Percentiles rank a stretch among this genome's conserved stretches.
These are phyloP conservation scores for Erucastrum elatum DNA, from an alignment of 345 rosid species.

Conservation along the genomic window DNA sequence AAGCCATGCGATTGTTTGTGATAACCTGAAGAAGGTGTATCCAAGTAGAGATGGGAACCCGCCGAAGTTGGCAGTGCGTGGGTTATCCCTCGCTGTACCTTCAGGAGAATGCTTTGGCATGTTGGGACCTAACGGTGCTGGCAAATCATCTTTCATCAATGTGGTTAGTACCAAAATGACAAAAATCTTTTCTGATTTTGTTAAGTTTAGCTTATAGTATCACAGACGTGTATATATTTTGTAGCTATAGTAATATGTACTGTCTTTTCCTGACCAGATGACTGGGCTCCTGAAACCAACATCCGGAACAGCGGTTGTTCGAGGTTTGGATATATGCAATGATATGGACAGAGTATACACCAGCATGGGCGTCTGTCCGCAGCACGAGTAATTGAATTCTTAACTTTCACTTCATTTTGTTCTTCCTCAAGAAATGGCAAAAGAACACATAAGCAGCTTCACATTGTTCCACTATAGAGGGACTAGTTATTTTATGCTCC, in stretches of 20 bases:
- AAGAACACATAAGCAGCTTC: neutral
- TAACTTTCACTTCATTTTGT: slow-evolving; percentile 12
- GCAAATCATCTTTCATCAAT: slow-evolving; percentile 88
- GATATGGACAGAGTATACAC: slow-evolving; percentile 81
- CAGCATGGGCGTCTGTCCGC: slow-evolving; percentile 97
- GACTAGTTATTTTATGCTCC: neutral
- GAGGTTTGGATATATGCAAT: slow-evolving; percentile 67
- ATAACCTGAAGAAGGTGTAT: slow-evolving; percentile 72
- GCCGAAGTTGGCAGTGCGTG: slow-evolving; percentile 76
- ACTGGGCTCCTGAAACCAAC: slow-evolving; percentile 84
- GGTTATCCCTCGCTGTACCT: slow-evolving; percentile 87
- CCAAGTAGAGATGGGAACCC: slow-evolving; percentile 94
- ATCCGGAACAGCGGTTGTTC: slow-evolving; percentile 73
- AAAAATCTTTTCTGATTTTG: too few relatives aligned
- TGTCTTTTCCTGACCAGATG: slow-evolving; percentile 55
- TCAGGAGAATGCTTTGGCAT: slow-evolving; percentile 95
- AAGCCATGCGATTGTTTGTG: slow-evolving; percentile 64
- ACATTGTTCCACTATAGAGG: neutral
- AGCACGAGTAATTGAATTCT: slow-evolving; percentile 69
- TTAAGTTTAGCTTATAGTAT: too few relatives aligned
- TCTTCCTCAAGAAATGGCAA: neutral
- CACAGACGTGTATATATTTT: neutral
- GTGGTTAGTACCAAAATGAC: slow-evolving; percentile 57
- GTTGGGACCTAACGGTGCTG: slow-evolving; percentile 98
- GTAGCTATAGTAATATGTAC: neutral